Evolutionary conservation across 2,329 filamentous ascomycete genomes (phyloP), one percentile per base, ranked within the genome.

Genomic region (Trichoderma sp.): DNA sequence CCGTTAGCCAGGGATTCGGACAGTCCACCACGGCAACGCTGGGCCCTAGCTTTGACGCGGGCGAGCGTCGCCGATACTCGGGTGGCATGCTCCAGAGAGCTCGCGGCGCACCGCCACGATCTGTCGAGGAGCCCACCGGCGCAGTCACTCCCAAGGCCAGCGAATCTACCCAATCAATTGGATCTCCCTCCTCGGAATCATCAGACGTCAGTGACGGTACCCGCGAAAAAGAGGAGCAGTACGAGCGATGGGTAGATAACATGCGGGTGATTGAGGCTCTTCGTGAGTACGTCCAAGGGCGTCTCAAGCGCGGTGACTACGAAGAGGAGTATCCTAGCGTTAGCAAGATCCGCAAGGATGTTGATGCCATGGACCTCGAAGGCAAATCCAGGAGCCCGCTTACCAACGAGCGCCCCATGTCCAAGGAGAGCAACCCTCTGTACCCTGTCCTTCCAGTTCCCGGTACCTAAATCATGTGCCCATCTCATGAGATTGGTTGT

Each of bases 21-120:
- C 90, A 92, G 74, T 88, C 89, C 3, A 89, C 90, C 47, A 90
- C 92, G 2, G 90, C 92, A 15, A 92, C 91, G 26, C 87, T 95
- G 18, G 93, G 91, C 1, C 87, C 90, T 15, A 90, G 83, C 77
- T 92, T 91, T 74, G 89, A 90, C 72, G 84, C 83, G 73, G 88
- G 89, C 74, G 88, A 89, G 78, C 88, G 89, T 63, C 88, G 90
- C 65, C 88, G 90, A 73, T 91, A 89, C 81, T 89, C 89, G 39
- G 89, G 90, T 53, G 89, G 90, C 63, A 88, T 92, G 85, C 86
- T 92, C 56, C 90, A 92, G 81, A 86, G 86, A 67, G 86, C 87
- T 56, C 85, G 82, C 74, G 83, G 81, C 21, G 82, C 82, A 18
- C 51, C 80, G 30, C 67, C 58, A 18, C 56, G 30, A 12, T 62